phyloP scores from a whole-genome alignment of 2,329 filamentous ascomycete genomes.

The Tolypocladium tropicale region DNA sequence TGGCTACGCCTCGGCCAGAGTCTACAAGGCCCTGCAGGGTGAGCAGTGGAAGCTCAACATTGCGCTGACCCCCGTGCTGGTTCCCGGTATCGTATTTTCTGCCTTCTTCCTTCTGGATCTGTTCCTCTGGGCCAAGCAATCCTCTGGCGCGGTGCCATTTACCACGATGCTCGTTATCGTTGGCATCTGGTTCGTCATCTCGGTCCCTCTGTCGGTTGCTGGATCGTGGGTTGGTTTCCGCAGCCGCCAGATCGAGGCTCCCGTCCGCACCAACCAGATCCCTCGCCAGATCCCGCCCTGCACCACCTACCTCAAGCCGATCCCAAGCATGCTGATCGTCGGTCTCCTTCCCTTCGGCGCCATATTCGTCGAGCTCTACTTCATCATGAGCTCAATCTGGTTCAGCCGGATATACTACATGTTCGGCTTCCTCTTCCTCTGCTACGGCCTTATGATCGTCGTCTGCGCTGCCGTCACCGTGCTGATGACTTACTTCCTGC shows the following conservation, averaged over 20 bases:
- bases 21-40: constrained; percentile 91
- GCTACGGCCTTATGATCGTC: constrained; percentile 94
- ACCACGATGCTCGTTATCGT: constrained; percentile 93
- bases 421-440: constrained; percentile 98
- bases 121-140: constrained; percentile 89
- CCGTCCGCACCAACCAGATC: constrained; percentile 94
- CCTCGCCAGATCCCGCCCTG: constrained; percentile 88
- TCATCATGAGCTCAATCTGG: constrained; percentile 99
- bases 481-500: constrained; percentile 88
- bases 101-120: constrained; percentile 91
- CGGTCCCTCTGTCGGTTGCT: constrained; percentile 77
- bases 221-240: constrained; percentile 94
- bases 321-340: constrained; percentile 86
- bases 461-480: constrained; percentile 89
- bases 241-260: constrained; percentile 57
- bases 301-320: constrained; percentile 70
- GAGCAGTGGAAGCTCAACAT: constrained; percentile 95
- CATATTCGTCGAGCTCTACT: constrained; percentile 97
- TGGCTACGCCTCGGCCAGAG: constrained; percentile 77
- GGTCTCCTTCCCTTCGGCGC: constrained; percentile 90
- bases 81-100: constrained; percentile 77
- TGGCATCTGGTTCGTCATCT: constrained; percentile 94
- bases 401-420: constrained; percentile 99
- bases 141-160: constrained; percentile 90
- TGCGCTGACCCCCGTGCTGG: constrained; percentile 70